Evolutionary conservation across 306 rosid genomes (phyloP).

Genomic region (Ochetophila trinervis): DNA sequence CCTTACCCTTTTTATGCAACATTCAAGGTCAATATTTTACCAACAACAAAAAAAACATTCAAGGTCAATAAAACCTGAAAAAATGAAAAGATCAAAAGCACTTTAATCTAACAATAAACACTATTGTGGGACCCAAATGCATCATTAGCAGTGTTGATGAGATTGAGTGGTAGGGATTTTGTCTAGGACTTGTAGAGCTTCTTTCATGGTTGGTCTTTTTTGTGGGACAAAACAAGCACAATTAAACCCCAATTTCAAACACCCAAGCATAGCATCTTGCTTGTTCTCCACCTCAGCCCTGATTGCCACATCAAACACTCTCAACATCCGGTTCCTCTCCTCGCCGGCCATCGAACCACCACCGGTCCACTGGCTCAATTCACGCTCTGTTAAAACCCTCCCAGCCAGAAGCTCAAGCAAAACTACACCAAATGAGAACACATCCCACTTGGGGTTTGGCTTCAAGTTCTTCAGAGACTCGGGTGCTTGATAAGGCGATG

Average conservation of each 20-base stretch:
- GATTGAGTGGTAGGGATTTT: constrained; percentile 20
- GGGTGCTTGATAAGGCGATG: constrained; percentile 64
- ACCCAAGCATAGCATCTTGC: constrained; percentile 47
- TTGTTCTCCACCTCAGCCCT: constrained; percentile 54
- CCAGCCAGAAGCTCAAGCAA: constrained; percentile 76
- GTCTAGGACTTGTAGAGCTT: constrained; percentile 64
- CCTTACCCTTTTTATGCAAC: constrained; percentile 17
- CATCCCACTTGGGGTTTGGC: constrained; percentile 73
- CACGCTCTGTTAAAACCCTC: constrained; percentile 52
- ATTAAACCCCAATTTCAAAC: constrained; percentile 66
- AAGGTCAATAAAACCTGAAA: constrained; percentile 29
- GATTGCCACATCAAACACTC: constrained; percentile 56
- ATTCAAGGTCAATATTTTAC: constrained; percentile 35
- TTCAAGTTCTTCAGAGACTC: constrained; percentile 60
- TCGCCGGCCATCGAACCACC: constrained; percentile 39
- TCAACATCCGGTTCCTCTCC: constrained; percentile 49
- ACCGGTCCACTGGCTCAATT: constrained; percentile 49
- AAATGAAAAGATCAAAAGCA: constrained; percentile 11
- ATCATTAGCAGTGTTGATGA: constrained; percentile 19
- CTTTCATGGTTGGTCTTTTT: constrained; percentile 86
- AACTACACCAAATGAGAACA: constrained; percentile 81
- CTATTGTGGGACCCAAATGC: constrained; percentile 20
- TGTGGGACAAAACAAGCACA: constrained; percentile 65
- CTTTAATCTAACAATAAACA: constrained; percentile 19
- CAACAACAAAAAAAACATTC: no score